Base-by-base conservation (phyloP, 2,329 filamentous ascomycete species). In the Fusarium sp. region DNA sequence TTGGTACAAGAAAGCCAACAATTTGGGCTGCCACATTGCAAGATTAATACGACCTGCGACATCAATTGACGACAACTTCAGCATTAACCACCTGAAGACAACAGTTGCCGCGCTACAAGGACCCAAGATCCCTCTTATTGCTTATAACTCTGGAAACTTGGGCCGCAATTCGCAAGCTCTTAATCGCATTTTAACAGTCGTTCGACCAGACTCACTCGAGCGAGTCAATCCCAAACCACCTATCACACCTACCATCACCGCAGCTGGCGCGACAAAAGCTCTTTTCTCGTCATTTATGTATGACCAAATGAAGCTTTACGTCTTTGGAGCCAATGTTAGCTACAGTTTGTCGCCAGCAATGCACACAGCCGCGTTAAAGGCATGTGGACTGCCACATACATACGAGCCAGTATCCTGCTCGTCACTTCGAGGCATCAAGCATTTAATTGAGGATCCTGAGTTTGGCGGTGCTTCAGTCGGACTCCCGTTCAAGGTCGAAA, bases 311-410 rank as follows among this genome's bases (percentile, higher is more conserved):
- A 88, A 90, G 52, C 88, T 92, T 58, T 92, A 91, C 71, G 90
- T 94, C 34, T 87, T 94, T 53, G 92, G 92, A n/a, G 89, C 87
- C 58, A 90, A 90, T 58, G 88, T 92, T 12, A 87, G 85, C 52
- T 92, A 92, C 80, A 93, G 90, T 76, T 78, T 94, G 59, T 94
- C 92, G 0, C 92, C 92, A 2, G 89, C 90, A 9, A 94, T 94
- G 91, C 92, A 94, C 77, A 92, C 90, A 58, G 85, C 90, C 8
- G 92, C 91, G 1, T 88, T 92, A 62, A 82, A 84, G 55, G 86
- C 85, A 2, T 91, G 88, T 69, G 92, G 91, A 0, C 88, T 94
- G 76, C 89, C 88, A 0, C 92, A 94, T 71, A 79, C 84, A 8
- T 94, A 93, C 75, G 80, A 83, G n/a, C 88, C 88, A 2, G 84